These are phyloP conservation scores for Colletotrichum theobromicola DNA, from an alignment of 2,329 filamentous ascomycete species.

Conservation along the genomic window DNA sequence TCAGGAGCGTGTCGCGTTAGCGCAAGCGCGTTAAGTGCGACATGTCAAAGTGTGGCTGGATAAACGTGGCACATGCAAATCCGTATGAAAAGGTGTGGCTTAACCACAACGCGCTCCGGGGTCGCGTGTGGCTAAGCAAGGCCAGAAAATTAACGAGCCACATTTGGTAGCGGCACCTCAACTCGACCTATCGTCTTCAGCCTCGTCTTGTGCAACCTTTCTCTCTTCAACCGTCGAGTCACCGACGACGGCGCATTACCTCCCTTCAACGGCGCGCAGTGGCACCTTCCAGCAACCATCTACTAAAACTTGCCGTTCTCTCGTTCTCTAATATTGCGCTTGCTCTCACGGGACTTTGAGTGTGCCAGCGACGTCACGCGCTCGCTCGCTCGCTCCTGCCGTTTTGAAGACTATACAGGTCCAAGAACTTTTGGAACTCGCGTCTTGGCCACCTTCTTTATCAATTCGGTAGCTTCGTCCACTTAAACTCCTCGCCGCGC, in stretches of 20 bases:
- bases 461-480: not conserved
- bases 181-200: constrained; percentile 12
- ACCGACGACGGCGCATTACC: constrained; percentile 15
- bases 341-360: not conserved
- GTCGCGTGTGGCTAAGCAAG: constrained; percentile 1
- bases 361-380: not conserved
- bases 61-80: not conserved
- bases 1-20: not conserved
- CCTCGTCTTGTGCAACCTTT: constrained; percentile 21
- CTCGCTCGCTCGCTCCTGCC: not conserved
- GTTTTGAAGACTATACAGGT: not conserved
- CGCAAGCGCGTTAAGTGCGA: constrained; percentile 6
- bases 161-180: constrained; percentile 10
- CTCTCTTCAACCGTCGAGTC: constrained; percentile 14
- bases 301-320: not conserved
- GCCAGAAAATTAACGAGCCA: constrained; percentile 11
- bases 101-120: not conserved
- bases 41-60: not conserved
- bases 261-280: constrained; percentile 4
- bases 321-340: not conserved
- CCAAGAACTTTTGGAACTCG: not conserved
- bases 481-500: not conserved
- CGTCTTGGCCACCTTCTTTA: not conserved
- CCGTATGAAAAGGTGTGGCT: not conserved
- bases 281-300: not conserved